Conservation (phyloP, 2,329 filamentous ascomycete species). For the Paecilomyces dactylethromorphus region DNA sequence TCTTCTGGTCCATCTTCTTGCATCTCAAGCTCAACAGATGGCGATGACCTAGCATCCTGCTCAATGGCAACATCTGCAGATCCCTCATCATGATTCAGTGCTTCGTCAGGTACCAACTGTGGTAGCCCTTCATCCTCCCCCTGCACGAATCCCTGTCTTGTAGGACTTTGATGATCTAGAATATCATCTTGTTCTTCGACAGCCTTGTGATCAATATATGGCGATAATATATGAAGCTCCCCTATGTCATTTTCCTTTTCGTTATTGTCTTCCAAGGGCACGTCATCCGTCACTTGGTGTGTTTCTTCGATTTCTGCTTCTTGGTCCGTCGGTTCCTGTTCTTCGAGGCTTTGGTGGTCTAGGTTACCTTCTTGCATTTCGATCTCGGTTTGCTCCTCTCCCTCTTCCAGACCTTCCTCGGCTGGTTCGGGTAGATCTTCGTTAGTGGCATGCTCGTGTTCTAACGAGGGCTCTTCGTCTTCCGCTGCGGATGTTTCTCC, state of each 20-base stretch:
- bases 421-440: slow-evolving; percentile 13
- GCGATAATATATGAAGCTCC: neutral
- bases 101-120: neutral
- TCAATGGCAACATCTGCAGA: neutral
- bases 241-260: neutral
- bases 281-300: neutral
- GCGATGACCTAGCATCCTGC: neutral
- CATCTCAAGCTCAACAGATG: neutral
- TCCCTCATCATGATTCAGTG: neutral
- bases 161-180: neutral
- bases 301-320: neutral
- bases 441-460: neutral
- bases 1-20: neutral
- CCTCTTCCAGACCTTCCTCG: slow-evolving; percentile 3
- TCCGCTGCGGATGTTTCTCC: slow-evolving; percentile 1
- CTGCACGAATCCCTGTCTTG: neutral
- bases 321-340: slow-evolving; percentile 2
- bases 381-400: neutral
- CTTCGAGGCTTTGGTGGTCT: neutral
- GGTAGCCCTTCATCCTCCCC: neutral
- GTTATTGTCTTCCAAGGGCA: neutral
- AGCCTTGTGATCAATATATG: neutral
- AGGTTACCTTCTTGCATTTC: neutral
- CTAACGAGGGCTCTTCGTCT: neutral
- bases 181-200: neutral